Base-by-base conservation (phyloP, 176 grass and related monocot species). In the Neostapfia colusana region DNA sequence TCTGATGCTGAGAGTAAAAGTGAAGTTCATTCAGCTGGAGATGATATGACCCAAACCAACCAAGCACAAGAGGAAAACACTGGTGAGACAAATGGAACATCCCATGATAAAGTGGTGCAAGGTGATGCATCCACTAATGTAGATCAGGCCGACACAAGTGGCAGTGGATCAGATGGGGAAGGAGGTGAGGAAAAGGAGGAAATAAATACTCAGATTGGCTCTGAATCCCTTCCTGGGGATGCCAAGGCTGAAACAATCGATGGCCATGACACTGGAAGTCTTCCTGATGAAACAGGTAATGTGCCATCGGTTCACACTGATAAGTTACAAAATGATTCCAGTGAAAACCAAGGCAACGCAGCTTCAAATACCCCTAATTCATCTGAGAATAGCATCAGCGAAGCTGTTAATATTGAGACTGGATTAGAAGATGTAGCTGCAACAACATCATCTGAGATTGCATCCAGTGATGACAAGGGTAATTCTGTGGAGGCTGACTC, bases 261-360 rank as follows among this genome's bases (percentile, higher is more conserved):
- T 38, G 76, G 70, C 39, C 79, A 20, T 83, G 50, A 10, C 15
- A 63, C 75, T 37, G 53, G 55, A 42, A 82, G 73, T 69, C 86
- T 89, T 60, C 81, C 87, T 65, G 82, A 73, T 70, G 83, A 89
- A 67, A 83, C 82, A 70, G 84, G 77, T 63, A 83, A 77, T 70
- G 39, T 76, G 74, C 80, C 77, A 67, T 86, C 84, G 6, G 70
- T 46, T 40, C 77, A 81, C 23, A 71, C 39, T 67, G 81, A 82
- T 12, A 75, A 68, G 45, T 35, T 68, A 70, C 62, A 70, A 70
- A 90, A 69, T 35, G 39, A 70, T 65, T 66, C 63, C 11, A 23
- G 20, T 69, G 79, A 86, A 74, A 82, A 68, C 63, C 71, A 81
- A 71, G 57, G 59, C 36, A 70, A 80, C 20, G 12, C 38, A 10